phyloP scores from a whole-genome alignment of 1,284 basidiomycete genomes.

The Pholiota adiposa region DNA sequence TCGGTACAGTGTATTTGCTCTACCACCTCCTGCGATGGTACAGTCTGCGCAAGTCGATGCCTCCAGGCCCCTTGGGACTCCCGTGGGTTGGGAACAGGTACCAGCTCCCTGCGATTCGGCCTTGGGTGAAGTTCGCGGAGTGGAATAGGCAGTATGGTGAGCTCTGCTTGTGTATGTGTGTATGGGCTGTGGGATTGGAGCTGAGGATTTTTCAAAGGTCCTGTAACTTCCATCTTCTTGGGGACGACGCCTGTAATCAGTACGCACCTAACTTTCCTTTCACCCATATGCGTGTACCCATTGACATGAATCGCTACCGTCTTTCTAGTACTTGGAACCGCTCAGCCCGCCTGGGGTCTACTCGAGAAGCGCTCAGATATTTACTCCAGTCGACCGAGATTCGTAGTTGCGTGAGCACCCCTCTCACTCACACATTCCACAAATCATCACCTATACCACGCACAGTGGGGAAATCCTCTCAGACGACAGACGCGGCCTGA shows the following conservation, averaged over 20 bases:
- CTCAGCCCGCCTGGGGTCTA: slow-evolving; percentile 55
- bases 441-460: neutral
- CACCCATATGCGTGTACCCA: neutral
- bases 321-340: slow-evolving; percentile 48
- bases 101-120: slow-evolving; percentile 50
- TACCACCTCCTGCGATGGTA: slow-evolving; percentile 30
- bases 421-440: neutral
- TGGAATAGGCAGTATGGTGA: slow-evolving; percentile 52
- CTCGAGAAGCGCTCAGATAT: slow-evolving; percentile 56
- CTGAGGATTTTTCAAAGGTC: slow-evolving; percentile 39
- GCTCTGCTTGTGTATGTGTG: no score
- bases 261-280: slow-evolving; percentile 17
- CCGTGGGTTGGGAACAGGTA: slow-evolving; percentile 52
- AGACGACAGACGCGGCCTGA: slow-evolving; percentile 49
- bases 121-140: slow-evolving; percentile 53
- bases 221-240: slow-evolving; percentile 58
- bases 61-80: slow-evolving; percentile 47
- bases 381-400: slow-evolving; percentile 54
- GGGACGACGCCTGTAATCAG: slow-evolving; percentile 54
- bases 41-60: slow-evolving; percentile 38
- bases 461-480: slow-evolving; percentile 51
- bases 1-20: slow-evolving; percentile 15
- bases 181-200: no score
- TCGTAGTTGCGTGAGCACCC: slow-evolving; percentile 42
- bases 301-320: neutral